Conservation (phyloP, 805 yeast species). For the Priceomyces castillae region DNA sequence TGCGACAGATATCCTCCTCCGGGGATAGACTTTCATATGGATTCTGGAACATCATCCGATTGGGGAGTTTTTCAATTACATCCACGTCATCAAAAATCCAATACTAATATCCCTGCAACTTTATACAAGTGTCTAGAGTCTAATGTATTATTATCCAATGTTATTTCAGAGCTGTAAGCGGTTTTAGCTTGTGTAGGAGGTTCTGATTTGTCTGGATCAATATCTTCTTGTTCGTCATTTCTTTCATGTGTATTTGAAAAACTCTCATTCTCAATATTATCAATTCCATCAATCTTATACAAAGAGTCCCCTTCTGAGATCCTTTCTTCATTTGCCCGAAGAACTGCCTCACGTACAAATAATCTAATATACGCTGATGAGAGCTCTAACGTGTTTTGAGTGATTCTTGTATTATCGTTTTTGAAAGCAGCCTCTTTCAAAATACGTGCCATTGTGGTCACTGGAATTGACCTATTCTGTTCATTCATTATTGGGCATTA, state of each 20-base stretch:
- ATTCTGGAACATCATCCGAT: constrained; percentile 14
- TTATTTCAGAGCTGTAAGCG: constrained; percentile 10
- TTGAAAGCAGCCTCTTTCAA: constrained; percentile 52
- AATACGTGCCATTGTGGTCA: constrained; percentile 45
- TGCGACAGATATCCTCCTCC: constrained; percentile 13
- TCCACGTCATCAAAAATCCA: constrained; percentile 45
- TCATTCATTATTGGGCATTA: not conserved
- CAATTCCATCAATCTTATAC: constrained; percentile 33
- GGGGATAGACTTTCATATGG: constrained; percentile 12
- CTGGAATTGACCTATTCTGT: not conserved
- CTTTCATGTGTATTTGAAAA: constrained; percentile 9
- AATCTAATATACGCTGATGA: constrained; percentile 54
- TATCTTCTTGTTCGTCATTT: constrained; percentile 15
- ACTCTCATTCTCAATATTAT: constrained; percentile 15
- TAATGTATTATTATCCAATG: constrained; percentile 30
- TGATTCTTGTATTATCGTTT: constrained; percentile 44
- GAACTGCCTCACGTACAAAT: constrained; percentile 58
- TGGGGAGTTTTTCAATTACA: constrained; percentile 6
- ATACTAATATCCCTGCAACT: constrained; percentile 53
- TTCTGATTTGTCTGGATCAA: constrained; percentile 17
- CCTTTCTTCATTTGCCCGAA: constrained; percentile 55
- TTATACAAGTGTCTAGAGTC: constrained; percentile 56
- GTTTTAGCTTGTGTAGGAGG: constrained; percentile 18
- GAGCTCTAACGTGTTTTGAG: constrained; percentile 47
- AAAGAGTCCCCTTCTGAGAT: constrained; percentile 25